phyloP scores from a whole-genome alignment of 768 basidiomycete genomes.

The Naganishia antarctica region DNA sequence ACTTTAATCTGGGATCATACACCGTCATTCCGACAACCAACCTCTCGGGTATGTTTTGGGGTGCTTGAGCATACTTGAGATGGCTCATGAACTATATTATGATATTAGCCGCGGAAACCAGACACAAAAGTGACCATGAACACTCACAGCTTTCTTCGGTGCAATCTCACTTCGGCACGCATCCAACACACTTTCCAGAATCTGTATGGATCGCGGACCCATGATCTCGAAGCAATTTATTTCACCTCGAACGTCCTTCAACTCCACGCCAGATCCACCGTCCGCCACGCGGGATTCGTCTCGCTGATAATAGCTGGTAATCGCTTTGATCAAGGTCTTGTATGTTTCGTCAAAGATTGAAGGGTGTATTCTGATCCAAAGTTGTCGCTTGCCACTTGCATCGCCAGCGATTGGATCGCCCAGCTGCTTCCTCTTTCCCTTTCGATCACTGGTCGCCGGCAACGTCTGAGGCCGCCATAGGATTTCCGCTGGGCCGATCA shows the following conservation, averaged over 20 bases:
- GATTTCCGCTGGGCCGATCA: constrained; percentile 67
- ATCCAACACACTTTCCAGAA: constrained; percentile 53
- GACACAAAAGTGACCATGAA: not conserved
- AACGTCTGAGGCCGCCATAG: constrained; percentile 61
- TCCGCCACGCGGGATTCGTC: constrained; percentile 35
- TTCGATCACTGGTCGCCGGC: not conserved
- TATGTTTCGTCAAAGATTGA: constrained; percentile 61
- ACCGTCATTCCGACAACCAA: constrained; percentile 75
- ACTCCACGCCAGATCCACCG: not conserved
- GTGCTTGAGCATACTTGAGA: constrained; percentile 60
- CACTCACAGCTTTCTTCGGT: constrained; percentile 52
- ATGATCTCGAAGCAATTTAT: constrained; percentile 81
- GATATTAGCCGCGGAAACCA: not conserved
- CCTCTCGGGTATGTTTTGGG: constrained; percentile 65
- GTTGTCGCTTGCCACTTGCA: constrained; percentile 33
- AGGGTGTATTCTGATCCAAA: constrained; percentile 81
- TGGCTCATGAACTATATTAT: constrained; percentile 62
- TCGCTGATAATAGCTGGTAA: constrained; percentile 52
- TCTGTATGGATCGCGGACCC: constrained; percentile 75
- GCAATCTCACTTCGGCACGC: not conserved
- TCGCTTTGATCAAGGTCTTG: constrained; percentile 55
- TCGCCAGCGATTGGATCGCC: constrained; percentile 7
- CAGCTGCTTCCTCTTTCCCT: constrained; percentile 22
- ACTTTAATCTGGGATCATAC: constrained; percentile 83
- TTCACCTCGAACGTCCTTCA: constrained; percentile 61